Base-by-base conservation (phyloP, 371 early-diverging fungal species). In the Rhizopus microsporus region DNA sequence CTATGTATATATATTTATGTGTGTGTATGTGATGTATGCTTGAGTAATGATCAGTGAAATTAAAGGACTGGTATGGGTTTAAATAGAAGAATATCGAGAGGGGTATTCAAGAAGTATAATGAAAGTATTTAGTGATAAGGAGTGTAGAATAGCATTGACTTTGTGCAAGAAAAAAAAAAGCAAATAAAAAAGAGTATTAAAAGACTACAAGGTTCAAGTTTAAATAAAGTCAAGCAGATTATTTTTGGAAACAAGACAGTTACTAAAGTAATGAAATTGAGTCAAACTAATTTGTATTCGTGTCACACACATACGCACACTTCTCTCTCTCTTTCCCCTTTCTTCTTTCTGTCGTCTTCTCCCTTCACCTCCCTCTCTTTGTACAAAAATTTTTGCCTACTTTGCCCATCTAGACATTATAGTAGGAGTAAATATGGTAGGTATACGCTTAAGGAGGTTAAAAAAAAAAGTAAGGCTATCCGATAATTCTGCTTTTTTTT, bases 181-280 rank as follows among this genome's bases (percentile, higher is more conserved):
- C 7, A 29, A 46, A 46, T 29, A 46, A 23, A 46, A 23, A 46
- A 29, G 30, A 40, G 44, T 17, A 16, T 35, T n/a, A 29, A 40
- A 47, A 38, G 33, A 60, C 30, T 15, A 34, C 46, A 43, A 38
- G 51, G 48, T 59, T 15, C 33, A 46, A 53, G 56, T 52, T 51
- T 44, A 46, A 38, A 45, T 31, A 53, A 29, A 44, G 51, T 49
- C 46, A 49, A 47, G 47, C 32, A 42, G 31, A 54, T 50, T 12
- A 68, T 76, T 15, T 50, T 80, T 56, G 71, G 67, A 71, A 58
- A 65, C 30, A 45, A 51, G n/a, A 17, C 30, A 23, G 37, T 12
- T 53, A 32, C 46, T 16, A 29, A 46, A 29, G 15, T 32, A 17
- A n/a, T 32, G 31, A 54, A 16, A 15, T 32, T 7, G 15, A 12